These are phyloP conservation scores for Colletotrichum eremochloae DNA, from an alignment of 2,329 filamentous ascomycete genomes.

Conservation along the genomic window DNA sequence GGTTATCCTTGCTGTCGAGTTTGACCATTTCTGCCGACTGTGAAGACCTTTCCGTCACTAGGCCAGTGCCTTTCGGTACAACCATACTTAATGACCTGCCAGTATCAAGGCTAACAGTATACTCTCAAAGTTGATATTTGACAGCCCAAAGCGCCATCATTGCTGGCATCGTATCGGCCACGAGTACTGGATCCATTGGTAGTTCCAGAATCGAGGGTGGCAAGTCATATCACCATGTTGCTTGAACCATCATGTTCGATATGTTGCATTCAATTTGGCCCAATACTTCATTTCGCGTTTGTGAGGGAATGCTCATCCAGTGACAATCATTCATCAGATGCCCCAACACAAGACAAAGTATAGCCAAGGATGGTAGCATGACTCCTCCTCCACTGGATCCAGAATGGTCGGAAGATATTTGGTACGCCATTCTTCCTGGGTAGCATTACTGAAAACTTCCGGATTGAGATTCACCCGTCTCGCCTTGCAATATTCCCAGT, in stretches of 20 bases:
- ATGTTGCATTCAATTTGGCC: no score
- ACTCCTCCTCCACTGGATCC: neutral
- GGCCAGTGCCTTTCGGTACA: neutral
- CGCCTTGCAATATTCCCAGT: constrained; percentile 11
- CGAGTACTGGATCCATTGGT: no score
- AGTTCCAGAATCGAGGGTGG: no score
- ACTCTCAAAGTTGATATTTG: no score
- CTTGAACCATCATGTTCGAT: no score
- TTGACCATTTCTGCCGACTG: neutral
- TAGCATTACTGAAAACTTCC: neutral
- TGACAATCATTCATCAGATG: neutral
- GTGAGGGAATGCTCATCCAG: neutral
- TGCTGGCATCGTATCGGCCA: no score
- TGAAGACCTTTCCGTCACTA: neutral
- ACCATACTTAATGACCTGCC: no score
- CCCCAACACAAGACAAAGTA: neutral
- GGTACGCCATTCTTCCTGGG: neutral
- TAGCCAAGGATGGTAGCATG: neutral
- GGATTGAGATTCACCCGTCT: neutral
- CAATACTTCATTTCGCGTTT: neutral
- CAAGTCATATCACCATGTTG: no score
- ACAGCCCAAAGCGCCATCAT: no score
- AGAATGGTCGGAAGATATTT: neutral
- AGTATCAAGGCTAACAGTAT: no score
- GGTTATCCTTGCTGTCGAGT: neutral